Evolutionary conservation across 176 grass and related monocot genomes (phyloP).

Genomic region (Phoenix roebelenii): DNA sequence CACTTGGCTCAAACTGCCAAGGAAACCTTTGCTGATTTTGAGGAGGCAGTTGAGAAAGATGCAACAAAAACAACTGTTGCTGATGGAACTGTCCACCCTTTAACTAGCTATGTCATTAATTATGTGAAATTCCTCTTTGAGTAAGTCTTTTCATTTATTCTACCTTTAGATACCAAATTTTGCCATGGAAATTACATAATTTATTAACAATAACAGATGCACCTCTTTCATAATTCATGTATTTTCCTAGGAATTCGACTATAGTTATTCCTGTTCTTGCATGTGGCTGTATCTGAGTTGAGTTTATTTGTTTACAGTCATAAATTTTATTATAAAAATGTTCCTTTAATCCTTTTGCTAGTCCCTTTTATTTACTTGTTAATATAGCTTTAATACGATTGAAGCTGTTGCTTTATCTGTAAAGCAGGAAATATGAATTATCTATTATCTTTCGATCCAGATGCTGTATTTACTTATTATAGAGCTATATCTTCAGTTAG

Average conservation of each 20-base stretch:
- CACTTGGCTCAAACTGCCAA: slow-evolving; percentile 81
- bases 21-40: slow-evolving; percentile 87
- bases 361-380: too few species aligned
- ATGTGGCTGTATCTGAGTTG: background rate
- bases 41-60: slow-evolving; percentile 93
- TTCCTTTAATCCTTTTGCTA: too few species aligned
- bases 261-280: too few species aligned
- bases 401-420: background rate
- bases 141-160: slow-evolving; percentile 38
- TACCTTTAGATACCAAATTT: background rate
- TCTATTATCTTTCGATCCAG: too few species aligned
- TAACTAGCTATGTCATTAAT: slow-evolving; percentile 95
- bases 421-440: too few species aligned
- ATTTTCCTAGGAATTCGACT: too few species aligned
- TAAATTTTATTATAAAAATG: background rate
- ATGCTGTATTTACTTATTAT: too few species aligned
- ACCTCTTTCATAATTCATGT: too few species aligned
- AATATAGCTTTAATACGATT: too few species aligned
- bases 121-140: slow-evolving; percentile 94
- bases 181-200: too few species aligned
- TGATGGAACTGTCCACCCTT: slow-evolving; percentile 96
- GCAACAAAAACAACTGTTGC: slow-evolving; percentile 74
- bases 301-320: background rate
- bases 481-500: too few species aligned
- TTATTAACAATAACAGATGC: too few species aligned